Base-by-base conservation (phyloP, 2,329 filamentous ascomycete genomes). In the Sclerotinia spermophila region DNA sequence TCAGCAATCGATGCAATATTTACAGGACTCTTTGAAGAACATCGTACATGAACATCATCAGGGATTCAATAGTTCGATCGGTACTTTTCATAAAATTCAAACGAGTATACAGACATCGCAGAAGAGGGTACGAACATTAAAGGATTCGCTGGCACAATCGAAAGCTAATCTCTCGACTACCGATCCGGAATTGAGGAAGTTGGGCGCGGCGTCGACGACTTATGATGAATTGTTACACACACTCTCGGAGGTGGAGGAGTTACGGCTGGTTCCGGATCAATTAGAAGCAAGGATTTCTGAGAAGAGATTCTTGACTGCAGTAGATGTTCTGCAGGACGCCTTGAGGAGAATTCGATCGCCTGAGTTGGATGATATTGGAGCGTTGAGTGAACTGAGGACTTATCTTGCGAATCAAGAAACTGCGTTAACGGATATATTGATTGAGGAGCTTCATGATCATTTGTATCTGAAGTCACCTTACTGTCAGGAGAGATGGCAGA, bases 11-110 rank as follows among this genome's bases (percentile, higher is more conserved):
- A 93, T 97, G 80, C 85, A 89, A 74, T 93, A 96, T 79, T 87
- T 99, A n/a, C 94, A 99, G 79, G 91, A 91, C 76, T 94, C 95
- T 15, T 85, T 99, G 71, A 97, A 97, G 81, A 89, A 90, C 45
- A 97, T 99, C 76, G 96, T 99, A 38, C 97, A 99, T 80, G 95
- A 99, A 82, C 95, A 99, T 79, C 95, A 99, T 79, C 96, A 99
- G 81, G 96, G 96, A 61, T 99, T 99, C 86, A 99, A 98, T 82
- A 97, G 93, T 81, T 97, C 95, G 66, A 98, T 99, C 74, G 96
- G 95, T 80, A 98, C 95, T 30, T 99, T 98, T 79, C 96, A 99
- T 84, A 97, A 97, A 81, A 99, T 99, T 73, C 96, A 99, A 81
- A 89, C 90, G 67, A 97, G 93, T 81, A 96, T 99, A 74, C 92